Evolutionary conservation across 2,329 filamentous ascomycete genomes (phyloP).

Genomic region (Lachnellula occidentalis): DNA sequence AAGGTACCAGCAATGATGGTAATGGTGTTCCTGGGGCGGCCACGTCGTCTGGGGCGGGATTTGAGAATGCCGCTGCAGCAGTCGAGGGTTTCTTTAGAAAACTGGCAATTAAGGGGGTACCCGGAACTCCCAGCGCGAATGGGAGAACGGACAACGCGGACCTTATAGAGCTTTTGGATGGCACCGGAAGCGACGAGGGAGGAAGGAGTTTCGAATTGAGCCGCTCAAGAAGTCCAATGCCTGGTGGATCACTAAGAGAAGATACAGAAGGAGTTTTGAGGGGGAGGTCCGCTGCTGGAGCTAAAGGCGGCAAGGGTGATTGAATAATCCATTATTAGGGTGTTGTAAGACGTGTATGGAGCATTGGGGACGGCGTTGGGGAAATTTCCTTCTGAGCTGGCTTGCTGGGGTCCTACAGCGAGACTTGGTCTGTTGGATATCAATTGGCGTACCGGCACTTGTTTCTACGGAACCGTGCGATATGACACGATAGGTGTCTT

Average conservation of each 20-base stretch:
- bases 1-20: constrained; percentile 24
- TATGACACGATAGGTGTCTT: background rate
- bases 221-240: constrained; percentile 14
- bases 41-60: constrained; percentile 40
- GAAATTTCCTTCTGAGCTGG: constrained; percentile 45
- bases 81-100: constrained; percentile 89
- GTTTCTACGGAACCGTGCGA: background rate
- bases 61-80: constrained; percentile 81
- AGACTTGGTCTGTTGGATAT: background rate
- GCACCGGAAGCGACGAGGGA: constrained; percentile 51
- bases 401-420: background rate
- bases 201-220: constrained; percentile 26
- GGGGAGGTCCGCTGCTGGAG: constrained; percentile 12
- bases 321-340: constrained; percentile 1
- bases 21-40: constrained; percentile 25
- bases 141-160: constrained; percentile 48
- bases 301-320: constrained; percentile 24
- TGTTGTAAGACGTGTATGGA: background rate
- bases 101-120: constrained; percentile 59
- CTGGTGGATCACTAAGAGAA: constrained; percentile 21
- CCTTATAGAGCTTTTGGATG: constrained; percentile 67
- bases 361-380: constrained; percentile 51
- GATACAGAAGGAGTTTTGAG: constrained; percentile 16
- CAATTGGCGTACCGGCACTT: background rate
- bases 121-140: constrained; percentile 41